Percentiles rank a stretch among this genome's conserved stretches.
Conservation (phyloP, 306 rosid species). For the Trifolium subterraneum region DNA sequence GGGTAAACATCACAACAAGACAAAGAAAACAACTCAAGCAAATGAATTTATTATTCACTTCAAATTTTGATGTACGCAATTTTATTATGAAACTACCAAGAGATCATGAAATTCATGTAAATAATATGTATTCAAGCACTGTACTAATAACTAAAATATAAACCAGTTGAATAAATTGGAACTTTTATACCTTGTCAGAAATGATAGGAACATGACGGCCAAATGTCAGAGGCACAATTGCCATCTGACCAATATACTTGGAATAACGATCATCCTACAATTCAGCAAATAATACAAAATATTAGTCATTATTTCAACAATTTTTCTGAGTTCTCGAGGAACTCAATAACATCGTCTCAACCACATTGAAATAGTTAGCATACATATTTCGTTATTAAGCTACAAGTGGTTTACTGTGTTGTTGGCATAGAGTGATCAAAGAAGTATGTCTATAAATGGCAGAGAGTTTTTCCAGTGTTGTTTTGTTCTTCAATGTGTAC, state of each 20-base stretch:
- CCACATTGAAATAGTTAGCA: constrained; percentile 12
- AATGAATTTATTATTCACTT: constrained; percentile 1
- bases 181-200: constrained; percentile 68
- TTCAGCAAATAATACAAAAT: constrained; percentile 33
- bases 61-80: neutral
- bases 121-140: constrained; percentile 18
- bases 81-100: constrained; percentile 16
- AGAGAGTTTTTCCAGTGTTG: no score
- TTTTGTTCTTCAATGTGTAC: no score
- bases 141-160: constrained; percentile 17
- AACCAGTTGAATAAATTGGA: neutral
- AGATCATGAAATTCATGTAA: neutral
- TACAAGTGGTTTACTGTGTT: no score
- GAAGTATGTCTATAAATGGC: no score
- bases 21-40: constrained; percentile 14
- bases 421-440: no score
- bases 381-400: neutral
- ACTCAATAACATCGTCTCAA: neutral
- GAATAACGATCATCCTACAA: constrained; percentile 95
- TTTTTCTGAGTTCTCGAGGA: neutral
- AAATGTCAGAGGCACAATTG: constrained; percentile 92
- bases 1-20: constrained; percentile 5
- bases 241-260: constrained; percentile 80
- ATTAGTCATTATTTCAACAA: constrained; percentile 20
- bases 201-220: constrained; percentile 96